Base-by-base conservation (phyloP, 228 moss, liverwort and hornwort species). In the Sphagnum fallax region DNA sequence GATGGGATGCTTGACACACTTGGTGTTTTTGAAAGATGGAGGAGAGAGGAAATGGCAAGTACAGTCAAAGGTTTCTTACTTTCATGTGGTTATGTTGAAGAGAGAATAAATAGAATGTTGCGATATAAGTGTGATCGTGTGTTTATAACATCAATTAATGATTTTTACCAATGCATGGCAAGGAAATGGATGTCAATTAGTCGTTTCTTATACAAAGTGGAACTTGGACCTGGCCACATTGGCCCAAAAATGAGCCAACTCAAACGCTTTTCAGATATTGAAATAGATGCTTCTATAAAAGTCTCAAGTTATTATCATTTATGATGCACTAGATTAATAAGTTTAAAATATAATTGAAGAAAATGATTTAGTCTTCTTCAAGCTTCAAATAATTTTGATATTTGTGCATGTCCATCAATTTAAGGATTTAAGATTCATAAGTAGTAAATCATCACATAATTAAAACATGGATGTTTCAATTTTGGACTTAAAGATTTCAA, bases 81-180 rank as follows among this genome's bases (percentile, higher is more conserved):
- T 5, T 62, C 70, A 8, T 70, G 70, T 47, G 70, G 70, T 11
- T 62, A 52, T 12, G 32, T 61, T 10, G 51, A 47, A n/a, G 48
- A n/a, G 10, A 63, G 53, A 16, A 13, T 62, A 15, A 32, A 63
- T 15, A 16, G 47, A 10, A 15, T 10, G 10, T 5, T 16, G 18
- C 49, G 32, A 15, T 52, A n/a, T 14, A 70, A 70, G 52, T 70
- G 62, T 47, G 70, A 70, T 14, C 62, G 70, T 10, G 70, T 70
- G 6, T 70, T 15, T 48, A 52, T 70, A 5, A 70, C 70, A 6
- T 62, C 32, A 6, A 62, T 50, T 51, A 50, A 70, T 70, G 70
- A 70, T 47, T 70, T 70, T 63, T 70, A 70, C 47, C 70, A 70
- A 50, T 70, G 70, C 50, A 13, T 63, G 63, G 16, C 51, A 61